Conservation (phyloP, 805 yeast genomes). For the Dipodascopsis uninucleata region DNA sequence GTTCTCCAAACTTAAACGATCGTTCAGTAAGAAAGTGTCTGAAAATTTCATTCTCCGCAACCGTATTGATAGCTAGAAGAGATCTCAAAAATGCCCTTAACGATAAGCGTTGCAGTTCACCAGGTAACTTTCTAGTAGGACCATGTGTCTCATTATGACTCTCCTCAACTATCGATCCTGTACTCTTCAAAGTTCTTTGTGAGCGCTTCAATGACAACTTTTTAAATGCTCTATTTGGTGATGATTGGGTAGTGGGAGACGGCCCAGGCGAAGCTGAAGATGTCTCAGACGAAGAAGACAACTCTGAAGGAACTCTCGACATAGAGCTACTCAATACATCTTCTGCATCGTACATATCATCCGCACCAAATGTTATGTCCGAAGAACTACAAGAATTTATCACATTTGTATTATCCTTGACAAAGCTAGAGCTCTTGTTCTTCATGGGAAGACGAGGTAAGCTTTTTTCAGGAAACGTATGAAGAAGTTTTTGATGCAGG, state of each 20-base stretch:
- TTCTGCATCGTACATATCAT: conserved; percentile 28
- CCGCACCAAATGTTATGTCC: conserved; percentile 6
- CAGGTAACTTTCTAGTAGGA: conserved; percentile 51
- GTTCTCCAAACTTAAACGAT: conserved; percentile 34
- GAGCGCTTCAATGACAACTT: not conserved
- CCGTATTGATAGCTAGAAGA: conserved; percentile 51
- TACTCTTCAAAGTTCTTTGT: too few relatives aligned
- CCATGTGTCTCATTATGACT: too few relatives aligned
- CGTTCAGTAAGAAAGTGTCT: conserved; percentile 50
- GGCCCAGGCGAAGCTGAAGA: not conserved
- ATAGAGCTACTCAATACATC: conserved; percentile 17
- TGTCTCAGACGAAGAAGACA: conserved; percentile 3
- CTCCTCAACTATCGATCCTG: too few relatives aligned
- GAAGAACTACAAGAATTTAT: not conserved
- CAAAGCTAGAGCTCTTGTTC: conserved; percentile 35
- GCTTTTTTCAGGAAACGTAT: conserved; percentile 64
- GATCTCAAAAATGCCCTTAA: conserved; percentile 66
- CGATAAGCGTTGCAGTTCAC: conserved; percentile 76
- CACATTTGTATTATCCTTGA: conserved; percentile 14
- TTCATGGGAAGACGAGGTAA: conserved; percentile 58
- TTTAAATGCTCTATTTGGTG: not conserved
- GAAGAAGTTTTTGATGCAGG: conserved; percentile 42
- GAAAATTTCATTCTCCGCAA: conserved; percentile 52
- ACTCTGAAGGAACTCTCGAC: conserved; percentile 14
- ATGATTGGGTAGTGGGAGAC: not conserved